Evolutionary conservation across 148 eudicot genomes (phyloP), one percentile per base, ranked within the genome.

Genomic region (Suaeda aralocaspica): DNA sequence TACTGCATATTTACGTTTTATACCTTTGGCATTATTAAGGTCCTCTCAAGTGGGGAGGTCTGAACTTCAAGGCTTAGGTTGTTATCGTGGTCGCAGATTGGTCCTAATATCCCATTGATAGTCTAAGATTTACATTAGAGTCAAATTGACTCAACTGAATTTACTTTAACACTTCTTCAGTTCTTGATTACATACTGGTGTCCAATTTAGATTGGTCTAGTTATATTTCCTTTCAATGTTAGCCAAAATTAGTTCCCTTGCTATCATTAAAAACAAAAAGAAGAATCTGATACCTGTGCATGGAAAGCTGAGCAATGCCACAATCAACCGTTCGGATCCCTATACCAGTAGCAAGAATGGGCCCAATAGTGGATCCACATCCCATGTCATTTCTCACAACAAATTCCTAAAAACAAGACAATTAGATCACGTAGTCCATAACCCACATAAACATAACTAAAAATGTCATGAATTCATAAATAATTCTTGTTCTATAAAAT

Each of bases 331-430:
- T 93, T 24, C 98, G 96, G 58, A 93, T 88, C 70, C 96, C 98
- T 59, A 90, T 82, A 59, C 96, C 98, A 8, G 96, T 82, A 83
- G 98, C 96, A 72, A 93, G 91, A 77, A 93, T 93, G 57, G 98
- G 98, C 58, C 98, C 98, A 49, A 93, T 93, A 68, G 98, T 93
- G 24, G 98, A 93, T 68, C 98, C 98, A 82, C 98, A 93, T 44
- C 98, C 98, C 98, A 93, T 93, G 82, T 93, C 98, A 75, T 93
- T 93, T 85, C 95, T 87, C 78, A 90, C 98, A 81, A 86, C 98
- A 81, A 93, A 93, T 59, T 93, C 98, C 98, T 93, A 72, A 67
- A 78, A 30, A 67, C 5, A 62, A 24, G 36, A 16, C 58, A 66
- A 30, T 21, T 31, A 45, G 31, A 52, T 41, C 16, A 25, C 10